phyloP scores from a whole-genome alignment of 176 grass and related monocot genomes.

The Miscanthus lutarioriparius region DNA sequence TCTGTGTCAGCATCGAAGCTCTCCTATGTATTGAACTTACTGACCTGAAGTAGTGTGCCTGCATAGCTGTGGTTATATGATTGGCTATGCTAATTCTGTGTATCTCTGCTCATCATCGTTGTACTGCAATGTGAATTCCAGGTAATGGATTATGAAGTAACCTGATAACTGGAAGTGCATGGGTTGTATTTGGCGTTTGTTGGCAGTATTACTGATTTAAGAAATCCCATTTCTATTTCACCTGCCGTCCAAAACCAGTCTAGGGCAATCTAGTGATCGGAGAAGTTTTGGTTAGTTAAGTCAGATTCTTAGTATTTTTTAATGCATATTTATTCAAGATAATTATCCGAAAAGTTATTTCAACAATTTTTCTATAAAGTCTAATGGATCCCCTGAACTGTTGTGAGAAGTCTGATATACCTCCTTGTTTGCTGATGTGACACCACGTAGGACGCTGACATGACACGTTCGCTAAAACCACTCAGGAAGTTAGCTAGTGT shows the following conservation, averaged over 20 bases:
- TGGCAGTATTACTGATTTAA: background rate
- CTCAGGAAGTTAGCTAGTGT: too few species aligned
- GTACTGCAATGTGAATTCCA: slow-evolving; percentile 9
- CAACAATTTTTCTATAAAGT: too few species aligned
- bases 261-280: background rate
- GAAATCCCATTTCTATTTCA: background rate
- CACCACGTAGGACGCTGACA: too few species aligned
- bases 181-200: background rate
- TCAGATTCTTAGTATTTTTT: too few species aligned
- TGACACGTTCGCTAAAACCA: too few species aligned
- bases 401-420: too few species aligned
- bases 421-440: too few species aligned
- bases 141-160: background rate
- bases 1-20: background rate
- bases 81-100: slow-evolving; percentile 26
- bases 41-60: slow-evolving; percentile 10
- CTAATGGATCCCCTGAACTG: too few species aligned
- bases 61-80: slow-evolving; percentile 45
- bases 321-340: too few species aligned
- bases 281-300: background rate
- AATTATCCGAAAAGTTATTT: too few species aligned
- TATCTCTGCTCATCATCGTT: background rate
- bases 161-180: background rate
- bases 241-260: background rate
- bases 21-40: slow-evolving; percentile 33